Conservation (phyloP, 1,139 yeast species). For the Kodamaea suecica region DNA sequence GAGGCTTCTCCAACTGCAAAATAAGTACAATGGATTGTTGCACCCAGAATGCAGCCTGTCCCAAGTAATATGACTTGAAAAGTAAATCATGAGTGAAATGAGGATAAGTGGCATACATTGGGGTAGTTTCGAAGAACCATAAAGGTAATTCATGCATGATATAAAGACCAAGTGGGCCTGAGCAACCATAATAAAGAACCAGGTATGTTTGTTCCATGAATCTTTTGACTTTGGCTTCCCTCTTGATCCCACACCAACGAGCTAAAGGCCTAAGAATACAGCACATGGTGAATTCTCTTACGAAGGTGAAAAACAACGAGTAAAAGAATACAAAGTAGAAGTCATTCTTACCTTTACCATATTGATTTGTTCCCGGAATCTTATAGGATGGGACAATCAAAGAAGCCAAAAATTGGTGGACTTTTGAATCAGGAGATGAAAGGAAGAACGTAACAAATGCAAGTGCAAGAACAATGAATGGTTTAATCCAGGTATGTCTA, state of each 20-base stretch:
- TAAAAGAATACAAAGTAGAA: conserved; percentile 74
- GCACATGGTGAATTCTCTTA: conserved; percentile 90
- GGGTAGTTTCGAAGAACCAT: conserved; percentile 85
- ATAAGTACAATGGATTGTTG: conserved; percentile 85
- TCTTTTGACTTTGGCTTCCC: conserved; percentile 63
- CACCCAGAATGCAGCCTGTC: conserved; percentile 97
- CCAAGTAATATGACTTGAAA: conserved; percentile 79
- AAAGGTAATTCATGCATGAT: conserved; percentile 81
- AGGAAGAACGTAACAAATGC: conserved; percentile 42
- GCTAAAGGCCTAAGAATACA: conserved; percentile 74
- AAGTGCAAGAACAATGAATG: conserved; percentile 47
- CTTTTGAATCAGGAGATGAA: conserved; percentile 48
- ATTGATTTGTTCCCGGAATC: conserved; percentile 53
- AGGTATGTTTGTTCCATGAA: conserved; percentile 94
- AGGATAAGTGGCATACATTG: conserved; percentile 79
- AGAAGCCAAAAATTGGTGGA: conserved; percentile 57
- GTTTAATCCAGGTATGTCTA: conserved; percentile 79
- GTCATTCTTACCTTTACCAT: conserved; percentile 87
- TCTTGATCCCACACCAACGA: conserved; percentile 45
- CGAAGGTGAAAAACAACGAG: conserved; percentile 84
- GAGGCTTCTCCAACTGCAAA: conserved; percentile 87
- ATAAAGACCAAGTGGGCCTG: conserved; percentile 86
- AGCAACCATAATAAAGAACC: conserved; percentile 71
- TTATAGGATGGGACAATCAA: conserved; percentile 70
- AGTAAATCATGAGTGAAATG: conserved; percentile 69